Conservation (phyloP, 225 moss, liverwort and hornwort genomes). For the Polytrichum commune region DNA sequence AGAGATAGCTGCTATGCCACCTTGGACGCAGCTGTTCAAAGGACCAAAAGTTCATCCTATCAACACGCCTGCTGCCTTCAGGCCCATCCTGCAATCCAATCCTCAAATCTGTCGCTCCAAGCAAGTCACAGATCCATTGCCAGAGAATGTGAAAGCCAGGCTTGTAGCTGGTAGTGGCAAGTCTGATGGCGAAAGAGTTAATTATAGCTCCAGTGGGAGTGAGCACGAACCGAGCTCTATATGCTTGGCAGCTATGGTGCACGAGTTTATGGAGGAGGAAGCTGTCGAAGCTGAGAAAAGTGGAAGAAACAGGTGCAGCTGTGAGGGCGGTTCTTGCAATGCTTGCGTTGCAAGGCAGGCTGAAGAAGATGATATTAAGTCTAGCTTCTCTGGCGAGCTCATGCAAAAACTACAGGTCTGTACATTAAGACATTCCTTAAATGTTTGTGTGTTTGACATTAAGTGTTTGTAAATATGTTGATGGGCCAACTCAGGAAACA, state of each 20-base stretch:
- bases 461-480: not conserved
- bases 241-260: slow-evolving; percentile 90
- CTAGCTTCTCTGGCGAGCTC: slow-evolving; percentile 63
- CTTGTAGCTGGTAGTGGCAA: slow-evolving; percentile 29
- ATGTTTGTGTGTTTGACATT: not conserved
- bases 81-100: slow-evolving; percentile 17
- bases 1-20: slow-evolving; percentile 28
- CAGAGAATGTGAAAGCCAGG: slow-evolving; percentile 39
- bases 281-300: slow-evolving; percentile 53
- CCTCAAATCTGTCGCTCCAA: slow-evolving; percentile 40
- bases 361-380: slow-evolving; percentile 60
- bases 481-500: too few relatives aligned
- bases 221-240: slow-evolving; percentile 85
- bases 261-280: slow-evolving; percentile 63
- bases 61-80: slow-evolving; percentile 17
- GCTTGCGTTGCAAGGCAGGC: slow-evolving; percentile 12
- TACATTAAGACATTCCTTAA: not conserved
- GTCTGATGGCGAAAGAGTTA: slow-evolving; percentile 31
- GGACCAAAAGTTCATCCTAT: slow-evolving; percentile 38
- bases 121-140: slow-evolving; percentile 60
- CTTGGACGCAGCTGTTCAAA: slow-evolving; percentile 31
- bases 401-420: slow-evolving; percentile 51
- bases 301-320: slow-evolving; percentile 69
- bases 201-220: slow-evolving; percentile 80
- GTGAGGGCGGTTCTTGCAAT: slow-evolving; percentile 50